A percentile compares a stretch with the other conserved stretches of the same genome.
Evolutionary conservation across 768 basidiomycete species (phyloP).

Genomic region (Phlebiopsis gigantea): DNA sequence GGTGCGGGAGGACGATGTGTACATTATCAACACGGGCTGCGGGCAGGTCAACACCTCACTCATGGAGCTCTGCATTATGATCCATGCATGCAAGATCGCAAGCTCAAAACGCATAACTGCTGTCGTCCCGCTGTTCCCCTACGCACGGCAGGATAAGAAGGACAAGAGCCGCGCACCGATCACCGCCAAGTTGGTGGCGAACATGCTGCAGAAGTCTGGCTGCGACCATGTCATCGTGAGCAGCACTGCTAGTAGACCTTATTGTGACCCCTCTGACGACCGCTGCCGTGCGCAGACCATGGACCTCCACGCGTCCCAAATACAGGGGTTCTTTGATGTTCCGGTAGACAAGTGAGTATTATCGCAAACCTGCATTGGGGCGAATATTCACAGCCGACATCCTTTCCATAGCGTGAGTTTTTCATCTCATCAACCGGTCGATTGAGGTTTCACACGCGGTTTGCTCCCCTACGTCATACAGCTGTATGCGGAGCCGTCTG

Average conservation of each 20-base stretch:
- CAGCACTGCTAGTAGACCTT: not conserved
- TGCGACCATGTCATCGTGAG: slow-evolving; percentile 96
- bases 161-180: slow-evolving; percentile 98
- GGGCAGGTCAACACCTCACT: slow-evolving; percentile 86
- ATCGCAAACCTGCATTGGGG: slow-evolving; percentile 9
- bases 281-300: slow-evolving; percentile 60
- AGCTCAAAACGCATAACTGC: slow-evolving; percentile 97
- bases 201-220: slow-evolving; percentile 90
- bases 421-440: slow-evolving; percentile 6
- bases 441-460: slow-evolving; percentile 5
- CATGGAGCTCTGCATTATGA: slow-evolving; percentile 99
- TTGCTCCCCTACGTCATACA: slow-evolving; percentile 23
- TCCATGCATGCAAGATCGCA: slow-evolving; percentile 99
- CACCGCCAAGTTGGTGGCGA: slow-evolving; percentile 96
- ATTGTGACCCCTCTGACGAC: slow-evolving; percentile 2
- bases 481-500: slow-evolving; percentile 95
- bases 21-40: slow-evolving; percentile 94
- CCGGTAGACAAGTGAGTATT: slow-evolving; percentile 95
- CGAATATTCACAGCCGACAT: slow-evolving; percentile 5
- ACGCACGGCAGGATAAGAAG: slow-evolving; percentile 97
- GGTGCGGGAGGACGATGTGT: slow-evolving; percentile 97
- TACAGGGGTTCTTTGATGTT: slow-evolving; percentile 99
- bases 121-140: slow-evolving; percentile 96
- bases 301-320: slow-evolving; percentile 98
- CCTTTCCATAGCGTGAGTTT: slow-evolving; percentile 42